Base-by-base conservation (phyloP, 306 rosid genomes). In the Inga leiocalycina region DNA sequence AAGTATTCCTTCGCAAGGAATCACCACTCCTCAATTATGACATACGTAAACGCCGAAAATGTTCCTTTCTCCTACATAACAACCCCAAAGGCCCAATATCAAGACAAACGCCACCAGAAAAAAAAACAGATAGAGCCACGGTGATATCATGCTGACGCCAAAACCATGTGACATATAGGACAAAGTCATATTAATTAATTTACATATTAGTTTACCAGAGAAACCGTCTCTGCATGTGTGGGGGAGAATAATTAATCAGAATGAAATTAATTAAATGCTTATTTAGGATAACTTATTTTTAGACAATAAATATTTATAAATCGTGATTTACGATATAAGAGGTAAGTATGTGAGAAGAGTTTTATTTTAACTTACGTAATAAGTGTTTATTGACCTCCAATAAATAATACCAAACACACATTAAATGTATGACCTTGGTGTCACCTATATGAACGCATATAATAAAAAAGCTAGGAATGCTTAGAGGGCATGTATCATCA, bases 111-210 rank as follows among this genome's bases (percentile, higher is more conserved):
- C 48, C 3, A 10, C 12, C 48, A 45, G 10, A 45, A 45, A 17
- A 17, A 17, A 16, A 52, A 17, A 52, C 17, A 37, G 3, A 19
- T 20, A 22, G 46, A 52, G 85, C 76, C 81, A 82, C 15, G 52
- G 65, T 71, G 88, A 85, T 84, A 11, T 74, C 22, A 76, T 54
- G 44, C 19, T 57, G 74, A 82, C 49, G 79, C n/a, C 48, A 43
- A 37, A 70, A 2, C 54, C 75, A 71, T 43, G 75, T 71, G 76
- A 72, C 59, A 72, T n/a, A 72, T 24, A 0, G 41, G 76, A 46
- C 76, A 72, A 72, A 46, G 39, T n/a, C 76, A 72, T 22, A 3
- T 72, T 6, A 0, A 71, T 41, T 41, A 69, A 12, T 19, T 17
- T 70, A 17, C 1, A 52, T 1, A 8, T 19, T 32, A 16, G 27